Percentiles rank a stretch among this genome's conserved stretches.
These are phyloP conservation scores for Cladophialophora carrionii DNA, from an alignment of 2,329 filamentous ascomycete genomes.

Conservation along the genomic window DNA sequence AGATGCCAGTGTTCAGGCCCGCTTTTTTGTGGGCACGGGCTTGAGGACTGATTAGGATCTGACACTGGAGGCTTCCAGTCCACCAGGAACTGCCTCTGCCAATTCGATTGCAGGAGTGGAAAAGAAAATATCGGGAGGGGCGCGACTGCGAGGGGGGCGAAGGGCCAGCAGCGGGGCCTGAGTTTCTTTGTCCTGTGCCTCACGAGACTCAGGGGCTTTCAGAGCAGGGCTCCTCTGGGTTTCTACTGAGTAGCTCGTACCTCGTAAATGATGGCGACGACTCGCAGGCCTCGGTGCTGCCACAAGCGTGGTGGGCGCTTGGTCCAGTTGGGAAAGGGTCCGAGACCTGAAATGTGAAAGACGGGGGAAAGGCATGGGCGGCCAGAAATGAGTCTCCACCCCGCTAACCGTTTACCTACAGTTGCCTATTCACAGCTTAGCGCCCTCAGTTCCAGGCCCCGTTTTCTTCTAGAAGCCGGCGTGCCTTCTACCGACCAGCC, in stretches of 20 bases:
- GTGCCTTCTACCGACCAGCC: constrained; percentile 27
- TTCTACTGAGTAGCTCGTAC: not conserved
- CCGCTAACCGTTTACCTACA: constrained; percentile 16
- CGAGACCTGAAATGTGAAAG: constrained; percentile 6
- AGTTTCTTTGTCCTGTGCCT: not conserved
- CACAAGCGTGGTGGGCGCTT: not conserved
- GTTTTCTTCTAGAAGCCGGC: constrained; percentile 33
- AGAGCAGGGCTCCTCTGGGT: not conserved
- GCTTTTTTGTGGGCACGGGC: constrained; percentile 4
- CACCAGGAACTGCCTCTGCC: not conserved
- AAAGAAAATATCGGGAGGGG: not conserved
- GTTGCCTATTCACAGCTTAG: constrained; percentile 3
- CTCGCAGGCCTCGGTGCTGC: no score
- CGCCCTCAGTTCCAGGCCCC: constrained; percentile 13
- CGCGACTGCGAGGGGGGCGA: not conserved
- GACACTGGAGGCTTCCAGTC: not conserved
- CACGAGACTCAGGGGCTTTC: not conserved
- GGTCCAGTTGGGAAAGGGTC: not conserved
- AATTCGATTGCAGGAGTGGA: not conserved
- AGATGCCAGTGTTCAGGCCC: constrained; percentile 1
- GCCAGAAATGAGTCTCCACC: constrained; percentile 2
- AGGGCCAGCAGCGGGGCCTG: not conserved
- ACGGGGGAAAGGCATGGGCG: constrained; percentile 18
- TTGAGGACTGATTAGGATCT: constrained; percentile 3
- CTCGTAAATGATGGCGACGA: not conserved